A percentile compares a stretch with the other conserved stretches of the same genome.
Evolutionary conservation across 768 basidiomycete species (phyloP).

Genomic region (Russula compacta): DNA sequence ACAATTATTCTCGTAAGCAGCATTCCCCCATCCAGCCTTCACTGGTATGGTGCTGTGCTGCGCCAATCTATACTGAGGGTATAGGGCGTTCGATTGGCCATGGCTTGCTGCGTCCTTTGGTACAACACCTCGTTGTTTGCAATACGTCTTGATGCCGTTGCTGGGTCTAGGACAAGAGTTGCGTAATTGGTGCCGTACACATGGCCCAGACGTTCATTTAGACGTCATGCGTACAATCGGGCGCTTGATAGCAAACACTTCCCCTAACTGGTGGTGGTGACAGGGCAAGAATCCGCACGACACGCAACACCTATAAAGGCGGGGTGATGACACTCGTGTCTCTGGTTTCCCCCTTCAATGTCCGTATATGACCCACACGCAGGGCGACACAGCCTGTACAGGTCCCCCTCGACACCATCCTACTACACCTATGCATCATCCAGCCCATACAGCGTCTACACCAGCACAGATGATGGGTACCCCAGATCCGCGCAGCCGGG

Average conservation of each 20-base stretch:
- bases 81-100: too few species aligned
- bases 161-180: background rate
- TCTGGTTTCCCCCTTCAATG: background rate
- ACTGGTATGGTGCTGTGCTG: too few species aligned
- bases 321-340: background rate
- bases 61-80: too few species aligned
- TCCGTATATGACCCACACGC: conserved; percentile 13
- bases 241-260: conserved; percentile 4
- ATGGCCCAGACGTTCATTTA: background rate
- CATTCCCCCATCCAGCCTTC: too few species aligned
- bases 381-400: conserved; percentile 1
- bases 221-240: background rate
- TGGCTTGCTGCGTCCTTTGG: background rate
- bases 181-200: conserved; percentile 3
- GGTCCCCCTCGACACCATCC: conserved; percentile 3
- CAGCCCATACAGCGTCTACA: background rate
- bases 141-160: background rate
- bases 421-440: conserved; percentile 1
- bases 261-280: background rate
- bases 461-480: background rate
- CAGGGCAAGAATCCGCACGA: background rate
- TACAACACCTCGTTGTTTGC: background rate
- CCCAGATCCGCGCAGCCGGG: background rate
- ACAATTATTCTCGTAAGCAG: too few species aligned
- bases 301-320: conserved; percentile 6